A percentile compares a stretch with the other conserved stretches of the same genome.
Conservation (phyloP, 257 asterid genomes). For the Salvia hispanica region DNA sequence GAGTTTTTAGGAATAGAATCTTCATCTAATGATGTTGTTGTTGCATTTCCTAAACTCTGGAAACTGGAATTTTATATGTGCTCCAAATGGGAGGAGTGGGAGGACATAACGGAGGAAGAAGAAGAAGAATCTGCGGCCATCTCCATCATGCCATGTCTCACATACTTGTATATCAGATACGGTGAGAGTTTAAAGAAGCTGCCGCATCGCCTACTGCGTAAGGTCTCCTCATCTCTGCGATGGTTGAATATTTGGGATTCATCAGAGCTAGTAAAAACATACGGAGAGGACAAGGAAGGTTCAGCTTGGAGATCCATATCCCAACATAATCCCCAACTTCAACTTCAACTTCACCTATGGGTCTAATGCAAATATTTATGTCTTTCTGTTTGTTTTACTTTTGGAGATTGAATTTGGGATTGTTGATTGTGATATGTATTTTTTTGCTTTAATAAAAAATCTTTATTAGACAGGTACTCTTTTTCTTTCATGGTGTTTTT, state of each 20-base stretch:
- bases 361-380: too few species aligned
- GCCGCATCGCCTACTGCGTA: constrained; percentile 15
- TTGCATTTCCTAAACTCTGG: constrained; percentile 35
- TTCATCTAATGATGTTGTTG: not conserved
- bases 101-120: constrained; percentile 26
- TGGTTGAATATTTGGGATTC: not conserved
- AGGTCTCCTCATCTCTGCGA: not conserved
- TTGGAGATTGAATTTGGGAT: too few species aligned
- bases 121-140: constrained; percentile 16
- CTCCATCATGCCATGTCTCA: constrained; percentile 9
- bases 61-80: not conserved
- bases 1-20: constrained; percentile 29
- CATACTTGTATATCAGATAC: not conserved
- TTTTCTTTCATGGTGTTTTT: too few species aligned
- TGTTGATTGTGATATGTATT: too few species aligned
- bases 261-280: not conserved
- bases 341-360: too few species aligned
- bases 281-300: not conserved
- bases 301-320: too few species aligned
- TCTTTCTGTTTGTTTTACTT: too few species aligned
- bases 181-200: not conserved
- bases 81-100: constrained; percentile 38
- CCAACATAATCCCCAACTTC: too few species aligned
- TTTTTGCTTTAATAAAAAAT: too few species aligned
- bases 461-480: too few species aligned